A percentile compares a stretch with the other conserved stretches of the same genome.
phyloP scores from a whole-genome alignment of 768 basidiomycete species.

The Suillus fuscotomentosus region DNA sequence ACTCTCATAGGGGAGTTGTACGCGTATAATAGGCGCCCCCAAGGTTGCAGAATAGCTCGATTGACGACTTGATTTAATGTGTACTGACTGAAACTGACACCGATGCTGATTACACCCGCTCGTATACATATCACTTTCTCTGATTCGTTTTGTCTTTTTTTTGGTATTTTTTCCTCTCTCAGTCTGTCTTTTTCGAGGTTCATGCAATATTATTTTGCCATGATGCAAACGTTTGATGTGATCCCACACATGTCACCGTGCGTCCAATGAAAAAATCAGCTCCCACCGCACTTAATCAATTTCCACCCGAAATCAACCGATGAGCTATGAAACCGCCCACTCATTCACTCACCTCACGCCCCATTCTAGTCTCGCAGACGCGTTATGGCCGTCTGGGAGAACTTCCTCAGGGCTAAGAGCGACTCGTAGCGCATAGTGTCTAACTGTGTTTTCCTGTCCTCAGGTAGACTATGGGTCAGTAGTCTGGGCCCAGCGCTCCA shows the following conservation, averaged over 20 bases:
- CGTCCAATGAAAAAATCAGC: constrained; percentile 10
- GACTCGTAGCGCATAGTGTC: constrained; percentile 2
- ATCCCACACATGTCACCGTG: neutral
- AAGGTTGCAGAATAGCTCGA: constrained; percentile 5
- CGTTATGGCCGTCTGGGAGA: constrained; percentile 19
- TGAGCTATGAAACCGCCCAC: neutral
- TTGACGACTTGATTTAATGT: neutral
- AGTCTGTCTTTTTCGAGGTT: neutral
- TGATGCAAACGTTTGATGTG: constrained; percentile 5
- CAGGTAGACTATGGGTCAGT: constrained; percentile 1
- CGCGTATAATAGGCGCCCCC: constrained; percentile 1
- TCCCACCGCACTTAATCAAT: neutral
- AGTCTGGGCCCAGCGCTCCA: neutral
- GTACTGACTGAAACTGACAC: constrained; percentile 1
- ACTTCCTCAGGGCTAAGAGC: constrained; percentile 27
- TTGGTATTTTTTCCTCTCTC: neutral
- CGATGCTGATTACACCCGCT: constrained; percentile 1
- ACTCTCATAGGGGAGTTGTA: constrained; percentile 45
- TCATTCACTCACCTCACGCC: constrained; percentile 1
- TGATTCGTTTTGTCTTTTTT: neutral
- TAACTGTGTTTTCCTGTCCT: neutral
- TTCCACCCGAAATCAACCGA: constrained; percentile 2
- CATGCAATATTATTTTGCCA: constrained; percentile 7
- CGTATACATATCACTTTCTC: constrained; percentile 5
- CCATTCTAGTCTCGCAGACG: constrained; percentile 25